Evolutionary conservation across 2,329 filamentous ascomycete species (phyloP), one percentile per base, ranked within the genome.

Genomic region (Epicoccum nigrum): DNA sequence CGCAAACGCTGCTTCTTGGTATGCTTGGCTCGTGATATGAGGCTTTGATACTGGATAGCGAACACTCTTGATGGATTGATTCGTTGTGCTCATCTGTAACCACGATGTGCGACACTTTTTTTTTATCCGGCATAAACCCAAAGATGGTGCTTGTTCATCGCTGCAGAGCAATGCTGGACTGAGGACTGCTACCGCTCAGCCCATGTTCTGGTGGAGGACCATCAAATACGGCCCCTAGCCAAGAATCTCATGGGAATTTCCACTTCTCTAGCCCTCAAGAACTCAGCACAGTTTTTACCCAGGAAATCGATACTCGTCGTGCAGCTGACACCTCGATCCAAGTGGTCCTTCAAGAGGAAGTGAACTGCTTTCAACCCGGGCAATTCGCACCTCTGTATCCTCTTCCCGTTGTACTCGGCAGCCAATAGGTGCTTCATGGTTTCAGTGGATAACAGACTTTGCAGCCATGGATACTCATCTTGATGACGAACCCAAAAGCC

Each of bases 401-500:
- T 50, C 0, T 61, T 62, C 9, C 59, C 58, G 7, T 62, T 66
- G 33, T 68, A 69, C 13, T 70, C 60, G 1, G 68, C 62, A 0
- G 60, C 70, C 1, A 72, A 50, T 2, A 73, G 41, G 4, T 54
- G 11, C 33, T 65, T 65, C 17, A 73, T 57, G 17, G 60, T 66
- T 0, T 62, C 54, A 0, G 50, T 50, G 4, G 68, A 70, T 2
- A 72, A 46, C 0, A 74, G 51, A 8, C 47, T 60, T 4, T 61
- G 60, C 13, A 74, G 39, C 70, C 71, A 74, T 3, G 62, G 51
- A 45, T 66, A 73, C 37, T 72, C 69, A 8, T 71, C 70, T 1
- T 51, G 44, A 27, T 67, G 51, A 1, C 69, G 62, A 0, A 74
- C 69, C 60, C 67, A 74, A 46, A 74, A 72, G 1, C 71, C 71